phyloP scores from a whole-genome alignment of 306 rosid species.

The Alnus glutinosa region DNA sequence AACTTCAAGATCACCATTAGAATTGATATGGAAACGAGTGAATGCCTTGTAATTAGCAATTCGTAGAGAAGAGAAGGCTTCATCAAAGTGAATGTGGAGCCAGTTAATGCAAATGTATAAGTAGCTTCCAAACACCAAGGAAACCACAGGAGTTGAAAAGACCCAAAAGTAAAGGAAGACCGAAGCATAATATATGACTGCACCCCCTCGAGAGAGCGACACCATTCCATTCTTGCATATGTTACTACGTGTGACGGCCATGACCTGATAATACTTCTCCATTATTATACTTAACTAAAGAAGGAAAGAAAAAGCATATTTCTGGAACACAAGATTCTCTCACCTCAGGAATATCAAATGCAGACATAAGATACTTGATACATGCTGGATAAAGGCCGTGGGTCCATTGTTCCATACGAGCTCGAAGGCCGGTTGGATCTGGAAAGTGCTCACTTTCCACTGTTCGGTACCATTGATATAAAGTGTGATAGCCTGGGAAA shows the following conservation, averaged over 20 bases:
- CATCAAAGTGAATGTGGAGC: conserved; percentile 95
- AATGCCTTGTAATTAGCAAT: conserved; percentile 93
- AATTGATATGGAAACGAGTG: conserved; percentile 77
- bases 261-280: conserved; percentile 58
- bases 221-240: conserved; percentile 88
- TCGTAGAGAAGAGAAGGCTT: conserved; percentile 94
- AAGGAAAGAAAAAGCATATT: conserved; percentile 16
- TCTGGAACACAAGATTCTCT: conserved; percentile 20
- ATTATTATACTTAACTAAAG: conserved; percentile 1
- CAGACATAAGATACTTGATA: conserved; percentile 92
- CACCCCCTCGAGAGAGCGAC: conserved; percentile 76
- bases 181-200: conserved; percentile 75
- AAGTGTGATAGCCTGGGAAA: conserved; percentile 82
- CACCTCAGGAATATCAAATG: conserved; percentile 99
- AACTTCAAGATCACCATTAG: conserved; percentile 89
- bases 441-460: conserved; percentile 96
- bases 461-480: conserved; percentile 84
- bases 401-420: conserved; percentile 95
- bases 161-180: conserved; percentile 96
- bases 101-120: conserved; percentile 89
- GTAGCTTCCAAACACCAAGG: conserved; percentile 90
- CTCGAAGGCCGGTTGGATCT: conserved; percentile 96
- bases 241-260: conserved; percentile 89
- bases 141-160: conserved; percentile 94
- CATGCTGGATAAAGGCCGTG: conserved; percentile 98